Percentiles rank a stretch among this genome's conserved stretches.
Conservation (phyloP, 257 asterid genomes). For the Solanum dulcamara region DNA sequence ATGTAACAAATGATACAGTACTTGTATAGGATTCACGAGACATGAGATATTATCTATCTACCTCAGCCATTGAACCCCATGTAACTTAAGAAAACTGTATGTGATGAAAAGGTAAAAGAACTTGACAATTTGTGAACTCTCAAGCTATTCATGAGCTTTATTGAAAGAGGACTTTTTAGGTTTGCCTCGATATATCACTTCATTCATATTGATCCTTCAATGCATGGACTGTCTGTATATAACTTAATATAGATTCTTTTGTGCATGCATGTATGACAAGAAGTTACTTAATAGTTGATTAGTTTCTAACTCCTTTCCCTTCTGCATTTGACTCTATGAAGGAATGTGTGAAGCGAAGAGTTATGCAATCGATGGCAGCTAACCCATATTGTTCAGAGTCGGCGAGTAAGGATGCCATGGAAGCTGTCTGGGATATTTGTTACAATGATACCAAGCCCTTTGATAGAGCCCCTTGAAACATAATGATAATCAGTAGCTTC, state of each 20-base stretch:
- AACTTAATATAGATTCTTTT: not conserved
- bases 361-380: slow-evolving; percentile 43
- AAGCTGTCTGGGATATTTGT: slow-evolving; percentile 91
- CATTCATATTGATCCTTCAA: not conserved
- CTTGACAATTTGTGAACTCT: not conserved
- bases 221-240: not conserved
- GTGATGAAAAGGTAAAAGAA: not conserved
- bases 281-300: not conserved
- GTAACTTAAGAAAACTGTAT: not conserved
- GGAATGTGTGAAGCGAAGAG: slow-evolving; percentile 84
- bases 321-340: slow-evolving; percentile 8
- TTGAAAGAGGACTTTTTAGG: not conserved
- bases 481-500: not conserved
- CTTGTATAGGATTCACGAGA: not conserved
- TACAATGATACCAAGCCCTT: slow-evolving; percentile 85
- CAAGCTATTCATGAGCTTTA: not conserved
- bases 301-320: not conserved
- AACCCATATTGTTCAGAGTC: slow-evolving; percentile 73
- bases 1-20: not conserved
- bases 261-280: not conserved
- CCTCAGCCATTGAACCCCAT: not conserved
- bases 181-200: not conserved
- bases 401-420: slow-evolving; percentile 81
- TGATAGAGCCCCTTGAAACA: slow-evolving; percentile 53
- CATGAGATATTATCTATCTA: not conserved